These are phyloP conservation scores for Phyllosticta citriasiana DNA, from an alignment of 2,329 filamentous ascomycete species.

Conservation along the genomic window DNA sequence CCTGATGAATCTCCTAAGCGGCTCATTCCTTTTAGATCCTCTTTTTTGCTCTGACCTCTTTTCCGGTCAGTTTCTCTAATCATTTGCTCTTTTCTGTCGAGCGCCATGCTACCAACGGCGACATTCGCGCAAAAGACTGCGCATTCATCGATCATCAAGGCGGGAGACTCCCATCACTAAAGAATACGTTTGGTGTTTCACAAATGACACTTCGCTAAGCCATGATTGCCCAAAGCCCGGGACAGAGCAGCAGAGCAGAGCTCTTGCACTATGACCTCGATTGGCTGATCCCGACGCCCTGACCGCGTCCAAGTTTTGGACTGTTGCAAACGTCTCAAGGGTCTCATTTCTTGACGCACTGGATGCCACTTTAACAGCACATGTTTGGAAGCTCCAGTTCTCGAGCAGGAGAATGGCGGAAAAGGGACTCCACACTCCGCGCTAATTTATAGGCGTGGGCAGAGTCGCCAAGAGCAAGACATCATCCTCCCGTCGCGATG, in stretches of 20 bases:
- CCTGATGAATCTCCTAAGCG: neutral
- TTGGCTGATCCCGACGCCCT: neutral
- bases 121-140: neutral
- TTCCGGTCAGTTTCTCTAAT: neutral
- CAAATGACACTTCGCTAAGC: neutral
- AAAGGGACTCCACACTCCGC: neutral
- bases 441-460: neutral
- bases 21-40: neutral
- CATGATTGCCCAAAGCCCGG: neutral
- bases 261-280: neutral
- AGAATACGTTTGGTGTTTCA: neutral
- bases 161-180: neutral
- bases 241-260: neutral
- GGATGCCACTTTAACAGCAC: neutral
- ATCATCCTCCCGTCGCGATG: neutral
- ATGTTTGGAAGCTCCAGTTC: neutral
- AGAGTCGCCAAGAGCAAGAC: neutral
- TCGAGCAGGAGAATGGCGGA: neutral
- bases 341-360: neutral
- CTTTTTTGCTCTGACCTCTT: neutral
- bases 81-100: neutral
- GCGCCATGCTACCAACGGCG: neutral
- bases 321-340: neutral
- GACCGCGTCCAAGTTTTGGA: neutral
- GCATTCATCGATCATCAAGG: neutral